Evolutionary conservation across 495 filamentous ascomycete genomes (phyloP), one percentile per base, ranked within the genome.

Genomic region (Astrothelium subdiscretum): DNA sequence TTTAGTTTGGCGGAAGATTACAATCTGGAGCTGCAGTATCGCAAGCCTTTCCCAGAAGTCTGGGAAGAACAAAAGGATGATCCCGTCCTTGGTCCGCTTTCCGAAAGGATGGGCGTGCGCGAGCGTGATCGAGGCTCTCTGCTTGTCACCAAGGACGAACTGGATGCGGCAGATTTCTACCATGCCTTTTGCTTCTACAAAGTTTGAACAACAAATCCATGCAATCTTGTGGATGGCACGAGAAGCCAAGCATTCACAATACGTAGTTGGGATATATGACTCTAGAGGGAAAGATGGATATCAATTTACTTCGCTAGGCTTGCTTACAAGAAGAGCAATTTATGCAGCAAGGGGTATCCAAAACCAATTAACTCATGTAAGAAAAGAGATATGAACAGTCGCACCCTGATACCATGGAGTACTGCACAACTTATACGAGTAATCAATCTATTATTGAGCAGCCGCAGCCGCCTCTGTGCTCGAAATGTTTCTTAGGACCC

Each of bases 181-280:
- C 82, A 91, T 64, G 90, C 87, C 13, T 96, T 95, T 72, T 94
- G 90, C 73, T 96, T 96, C 74, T 92, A 96, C 74, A 92, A 95
- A 76, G 87, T 91, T 22, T 95, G 81, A 67, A 10, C 48, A 15
- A 54, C 29, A 54, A 20, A 54, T 54, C 48, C 15, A 54, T 4
- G 42, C 65, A 22, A 57, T 10, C 22, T 57, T 22, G 15, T 15
- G 15, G 35, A 38, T 15, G 35, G 15, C 35, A 38, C 35, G 15
- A 8, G 8, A 6, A 38, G 8, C 8, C 8, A 38, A 38, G 35
- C 35, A 38, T 15, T 38, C 43, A 48, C 5, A 48, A 18, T n/a
- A 48, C 12, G 20, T 48, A 48, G 43, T 15, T 22, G 20, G 12
- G n/a, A 48, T 22, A 22, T 38, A 15, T 15, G 43, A 15, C n/a